Conservation (phyloP, 2,329 filamentous ascomycete genomes). For the Macroventuria anomochaeta region DNA sequence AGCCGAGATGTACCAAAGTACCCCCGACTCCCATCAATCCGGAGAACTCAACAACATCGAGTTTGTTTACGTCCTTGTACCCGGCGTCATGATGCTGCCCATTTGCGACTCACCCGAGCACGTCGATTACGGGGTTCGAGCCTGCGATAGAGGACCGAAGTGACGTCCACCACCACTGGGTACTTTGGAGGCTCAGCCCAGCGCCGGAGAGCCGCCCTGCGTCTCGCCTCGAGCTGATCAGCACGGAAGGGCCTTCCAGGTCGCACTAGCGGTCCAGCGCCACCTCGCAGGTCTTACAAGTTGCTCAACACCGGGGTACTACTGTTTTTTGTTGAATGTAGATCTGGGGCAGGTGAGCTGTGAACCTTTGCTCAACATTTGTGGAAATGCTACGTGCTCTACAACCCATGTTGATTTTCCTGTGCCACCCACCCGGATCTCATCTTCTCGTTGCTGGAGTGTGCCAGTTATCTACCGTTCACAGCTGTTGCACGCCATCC, state of each 20-base stretch:
- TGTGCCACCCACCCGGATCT: no score
- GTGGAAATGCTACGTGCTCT: no score
- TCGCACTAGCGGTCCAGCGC: background rate
- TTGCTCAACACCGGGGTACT: slow-evolving; percentile 1
- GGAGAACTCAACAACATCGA: background rate
- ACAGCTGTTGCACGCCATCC: no score
- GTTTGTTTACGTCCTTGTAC: background rate
- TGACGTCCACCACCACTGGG: no score
- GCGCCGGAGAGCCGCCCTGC: slow-evolving; percentile 1
- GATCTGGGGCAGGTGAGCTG: background rate
- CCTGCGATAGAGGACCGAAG: no score
- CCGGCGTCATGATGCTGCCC: no score
- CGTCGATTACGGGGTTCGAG: no score
- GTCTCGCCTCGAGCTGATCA: slow-evolving; percentile 5
- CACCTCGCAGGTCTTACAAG: background rate
- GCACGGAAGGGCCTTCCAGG: background rate
- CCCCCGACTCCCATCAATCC: slow-evolving; percentile 3
- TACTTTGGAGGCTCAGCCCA: background rate
- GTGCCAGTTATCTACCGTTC: no score
- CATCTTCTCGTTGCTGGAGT: no score
- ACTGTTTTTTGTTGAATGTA: background rate
- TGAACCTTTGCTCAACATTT: no score
- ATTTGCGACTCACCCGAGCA: no score
- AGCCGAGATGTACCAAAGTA: background rate
- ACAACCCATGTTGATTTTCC: no score